Conservation (phyloP, 2,329 filamentous ascomycete genomes). For the Coleophoma eucalyptorum region DNA sequence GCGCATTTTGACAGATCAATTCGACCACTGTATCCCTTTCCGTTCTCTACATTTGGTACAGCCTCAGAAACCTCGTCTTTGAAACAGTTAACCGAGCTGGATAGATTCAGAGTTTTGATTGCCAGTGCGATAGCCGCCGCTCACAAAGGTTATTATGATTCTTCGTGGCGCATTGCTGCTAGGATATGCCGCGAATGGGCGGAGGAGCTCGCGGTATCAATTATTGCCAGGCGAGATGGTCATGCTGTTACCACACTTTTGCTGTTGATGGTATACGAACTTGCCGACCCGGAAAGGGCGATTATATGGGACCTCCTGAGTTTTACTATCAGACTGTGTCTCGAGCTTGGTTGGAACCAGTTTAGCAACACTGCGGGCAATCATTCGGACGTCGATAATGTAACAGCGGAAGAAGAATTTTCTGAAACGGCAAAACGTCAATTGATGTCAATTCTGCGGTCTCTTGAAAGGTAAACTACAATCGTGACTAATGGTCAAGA, state of each 20-base stretch:
- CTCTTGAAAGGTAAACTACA: neutral
- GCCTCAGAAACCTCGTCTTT: neutral
- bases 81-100: neutral
- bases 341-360: conserved; percentile 1
- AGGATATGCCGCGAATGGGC: neutral
- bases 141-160: neutral
- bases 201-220: neutral
- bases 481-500: neutral
- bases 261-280: conserved; percentile 2
- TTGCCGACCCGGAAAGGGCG: neutral
- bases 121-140: neutral
- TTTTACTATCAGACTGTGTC: neutral
- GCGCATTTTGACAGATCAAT: neutral
- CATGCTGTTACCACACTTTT: neutral
- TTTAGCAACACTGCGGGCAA: neutral
- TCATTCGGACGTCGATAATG: neutral
- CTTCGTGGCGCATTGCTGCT: neutral
- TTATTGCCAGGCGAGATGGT: neutral
- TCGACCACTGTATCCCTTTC: neutral
- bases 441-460: neutral
- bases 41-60: neutral
- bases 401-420: neutral
- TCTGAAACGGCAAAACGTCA: neutral
- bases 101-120: neutral
- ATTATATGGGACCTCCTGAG: conserved; percentile 3